Base-by-base conservation (phyloP, 192 early-diverging fungal species). In the Entophlyctis helioformis region DNA sequence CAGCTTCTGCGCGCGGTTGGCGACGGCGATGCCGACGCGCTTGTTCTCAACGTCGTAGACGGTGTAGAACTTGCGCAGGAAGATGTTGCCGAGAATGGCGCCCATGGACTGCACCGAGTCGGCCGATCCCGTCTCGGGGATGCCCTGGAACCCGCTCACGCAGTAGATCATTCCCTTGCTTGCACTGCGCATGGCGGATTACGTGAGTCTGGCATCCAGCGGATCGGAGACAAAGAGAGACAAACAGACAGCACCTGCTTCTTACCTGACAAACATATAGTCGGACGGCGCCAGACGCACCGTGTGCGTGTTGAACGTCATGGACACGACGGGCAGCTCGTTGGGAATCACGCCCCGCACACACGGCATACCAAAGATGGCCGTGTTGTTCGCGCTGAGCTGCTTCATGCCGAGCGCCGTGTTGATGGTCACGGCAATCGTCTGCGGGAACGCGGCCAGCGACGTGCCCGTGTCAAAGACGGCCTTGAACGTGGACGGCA, bases 381-480 rank as follows among this genome's bases (percentile, higher is more conserved):
- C n/a, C n/a, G n/a, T n/a, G n/a, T n/a, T 40, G 7, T 11, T 40
- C 11, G 20, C 24, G 7, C 16, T 25, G 36, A 20, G 32, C 25
- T 47, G 33, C 1, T 27, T 21, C 15, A 56, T n/a, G 21, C 46
- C 46, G 20, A 59, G 33, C 2, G 39, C 32, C 16, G 16, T 33
- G 36, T 50, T 49, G 24, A 65, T 29, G 3, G 10, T 12, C 15
- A 4, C 34, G 26, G 59, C 50, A 15, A 48, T 20, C 2, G 33
- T 23, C 2, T 20, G 16, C 8, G 63, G 53, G 8, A 65, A 18
- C 38, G 60, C 41, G 15, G 56, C 53, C 10, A 59, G 44, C 1
- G 57, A 54, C 12, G 63, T 60, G 13, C 63, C 63, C 16, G 63
- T 65, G 50, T 65, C 63, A 39, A 51, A 56, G 25, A 59, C 51